These are phyloP conservation scores for Lactarius akahatsu DNA, from an alignment of 768 basidiomycete species.

Conservation along the genomic window DNA sequence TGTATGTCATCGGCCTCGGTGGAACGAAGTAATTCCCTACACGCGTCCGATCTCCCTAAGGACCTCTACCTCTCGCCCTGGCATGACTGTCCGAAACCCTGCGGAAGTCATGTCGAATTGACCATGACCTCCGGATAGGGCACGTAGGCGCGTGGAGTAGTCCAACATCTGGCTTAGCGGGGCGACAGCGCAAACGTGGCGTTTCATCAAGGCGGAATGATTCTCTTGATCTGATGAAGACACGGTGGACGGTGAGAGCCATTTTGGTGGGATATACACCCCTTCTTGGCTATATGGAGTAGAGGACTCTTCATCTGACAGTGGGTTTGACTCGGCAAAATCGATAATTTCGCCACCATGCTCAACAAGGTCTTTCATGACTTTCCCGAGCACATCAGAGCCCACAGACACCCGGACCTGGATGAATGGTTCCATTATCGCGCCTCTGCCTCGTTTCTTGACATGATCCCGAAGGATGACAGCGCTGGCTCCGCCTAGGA, in stretches of 20 bases:
- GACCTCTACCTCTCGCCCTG: constrained; percentile 65
- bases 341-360: constrained; percentile 77
- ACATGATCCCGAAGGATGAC: constrained; percentile 62
- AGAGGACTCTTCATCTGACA: constrained; percentile 39
- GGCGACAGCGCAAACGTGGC: constrained; percentile 68
- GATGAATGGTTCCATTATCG: constrained; percentile 78
- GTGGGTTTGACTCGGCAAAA: constrained; percentile 47
- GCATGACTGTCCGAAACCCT: constrained; percentile 71
- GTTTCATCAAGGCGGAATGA: constrained; percentile 44
- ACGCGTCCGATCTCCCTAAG: constrained; percentile 76
- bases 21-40: constrained; percentile 35
- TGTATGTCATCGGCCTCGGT: constrained; percentile 7
- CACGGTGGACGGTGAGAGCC: constrained; percentile 66
- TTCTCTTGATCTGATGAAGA: constrained; percentile 33
- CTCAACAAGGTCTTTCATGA: constrained; percentile 83
- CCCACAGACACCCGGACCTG: constrained; percentile 64
- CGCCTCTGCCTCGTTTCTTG: constrained; percentile 62
- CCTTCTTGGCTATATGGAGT: constrained; percentile 56
- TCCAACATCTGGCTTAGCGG: constrained; percentile 83
- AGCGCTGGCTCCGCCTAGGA: constrained; percentile 65
- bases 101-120: constrained; percentile 74
- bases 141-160: constrained; percentile 74
- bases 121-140: constrained; percentile 81
- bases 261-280: constrained; percentile 71
- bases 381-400: constrained; percentile 69